Conservation (phyloP, 495 filamentous ascomycete genomes). For the Penicillium paradoxum region DNA sequence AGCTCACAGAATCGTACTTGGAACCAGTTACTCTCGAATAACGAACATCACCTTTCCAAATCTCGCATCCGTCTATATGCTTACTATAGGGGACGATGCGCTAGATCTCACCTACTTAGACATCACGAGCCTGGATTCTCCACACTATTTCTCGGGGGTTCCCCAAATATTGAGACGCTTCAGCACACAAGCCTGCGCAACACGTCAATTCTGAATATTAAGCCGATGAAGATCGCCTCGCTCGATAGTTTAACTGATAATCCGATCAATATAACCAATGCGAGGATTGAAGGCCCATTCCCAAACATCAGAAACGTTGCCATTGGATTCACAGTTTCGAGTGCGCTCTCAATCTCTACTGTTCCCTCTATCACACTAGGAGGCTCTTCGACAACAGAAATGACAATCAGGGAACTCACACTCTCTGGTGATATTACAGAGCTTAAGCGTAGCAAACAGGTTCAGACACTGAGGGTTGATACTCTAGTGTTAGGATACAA, state of each 20-base stretch:
- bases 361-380: constrained; percentile 1
- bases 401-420: neutral
- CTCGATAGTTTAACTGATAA: constrained; percentile 4
- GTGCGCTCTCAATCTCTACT: neutral
- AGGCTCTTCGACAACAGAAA: neutral
- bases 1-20: neutral
- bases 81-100: neutral
- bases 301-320: constrained; percentile 2
- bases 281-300: neutral
- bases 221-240: neutral
- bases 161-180: neutral
- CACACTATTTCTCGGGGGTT: neutral
- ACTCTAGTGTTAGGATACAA: neutral
- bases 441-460: neutral
- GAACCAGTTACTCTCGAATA: neutral
- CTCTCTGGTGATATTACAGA: neutral
- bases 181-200: constrained; percentile 2
- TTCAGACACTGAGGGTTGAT: neutral
- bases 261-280: neutral
- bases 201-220: neutral
- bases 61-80: neutral
- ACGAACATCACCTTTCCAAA: neutral
- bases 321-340: neutral
- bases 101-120: neutral
- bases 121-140: constrained; percentile 1